Base-by-base conservation (phyloP, 2,329 filamentous ascomycete genomes). In the Talaromyces albobiverticillius region DNA sequence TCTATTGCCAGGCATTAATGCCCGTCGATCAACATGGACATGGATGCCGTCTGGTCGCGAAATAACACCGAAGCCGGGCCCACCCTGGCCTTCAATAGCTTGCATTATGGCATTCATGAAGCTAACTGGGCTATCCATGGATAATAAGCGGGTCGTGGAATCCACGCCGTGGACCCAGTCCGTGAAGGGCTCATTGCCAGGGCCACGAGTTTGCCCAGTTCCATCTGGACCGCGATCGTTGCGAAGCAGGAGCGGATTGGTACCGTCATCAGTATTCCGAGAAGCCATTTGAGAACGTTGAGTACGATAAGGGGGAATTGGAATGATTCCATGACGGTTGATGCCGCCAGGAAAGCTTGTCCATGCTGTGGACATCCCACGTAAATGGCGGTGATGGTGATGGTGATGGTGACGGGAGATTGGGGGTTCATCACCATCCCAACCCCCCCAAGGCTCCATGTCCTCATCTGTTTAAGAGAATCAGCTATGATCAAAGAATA, bases 191-290 rank as follows among this genome's bases (percentile, higher is more conserved):
- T 78, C 75, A 46, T 64, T 62, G 22, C 64, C 62, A 11, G 67
- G 59, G 22, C 61, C 67, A 59, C 71, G 70, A 20, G 64, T 67
- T 55, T 73, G 75, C 29, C 64, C 64, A 36, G 63, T 29, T 29
- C 59, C 46, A 26, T 74, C 71, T 38, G 64, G 60, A 23, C 62
- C 61, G 46, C 67, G 69, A 51, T 69, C 73, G 43, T 72, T 71
- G 53, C 89, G 86, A 60, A 91, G 87, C 51, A 97, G 82, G 11
- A 97, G 79, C 41, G 93, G 93, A 65, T 97, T 96, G 20, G 85
- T 80, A 3, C 90, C 91, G 67, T 96, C 92, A 60, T 96, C 90
- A 31, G 82, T 79, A 25, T 79, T 79, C 54, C 82, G 79, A 50
- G 82, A 74, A 29, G 81, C 76, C 13, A 70, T 62, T 47, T 74